Conservation (phyloP, 495 filamentous ascomycete genomes). For the Trichoderma orchidacearum region DNA sequence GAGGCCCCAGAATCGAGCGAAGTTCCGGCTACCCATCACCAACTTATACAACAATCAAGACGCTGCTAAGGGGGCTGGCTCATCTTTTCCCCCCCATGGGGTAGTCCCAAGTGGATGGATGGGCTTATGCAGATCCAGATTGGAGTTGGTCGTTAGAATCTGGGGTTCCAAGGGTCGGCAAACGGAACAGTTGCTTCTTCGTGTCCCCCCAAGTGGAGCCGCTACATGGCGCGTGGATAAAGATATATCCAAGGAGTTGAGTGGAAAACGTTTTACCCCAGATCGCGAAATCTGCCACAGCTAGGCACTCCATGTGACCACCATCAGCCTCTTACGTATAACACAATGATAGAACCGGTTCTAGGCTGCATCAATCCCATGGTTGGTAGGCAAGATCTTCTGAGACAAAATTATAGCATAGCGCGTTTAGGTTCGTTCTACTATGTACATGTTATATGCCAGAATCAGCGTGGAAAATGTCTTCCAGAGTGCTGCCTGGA, state of each 20-base stretch:
- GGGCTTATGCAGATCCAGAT: too few species aligned
- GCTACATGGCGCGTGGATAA: neutral
- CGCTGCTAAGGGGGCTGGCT: neutral
- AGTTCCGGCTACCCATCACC: neutral
- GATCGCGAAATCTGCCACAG: neutral
- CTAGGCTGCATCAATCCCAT: too few species aligned
- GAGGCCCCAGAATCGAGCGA: neutral
- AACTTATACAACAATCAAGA: neutral
- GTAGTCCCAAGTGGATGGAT: too few species aligned
- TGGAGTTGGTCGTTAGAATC: neutral
- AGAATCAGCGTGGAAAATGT: slow-evolving; percentile 11
- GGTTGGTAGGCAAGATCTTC: too few species aligned
- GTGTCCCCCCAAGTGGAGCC: neutral
- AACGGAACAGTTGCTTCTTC: neutral
- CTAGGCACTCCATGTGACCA: neutral
- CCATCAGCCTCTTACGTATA: neutral
- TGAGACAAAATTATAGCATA: too few species aligned
- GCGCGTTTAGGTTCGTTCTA: too few species aligned
- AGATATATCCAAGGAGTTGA: neutral
- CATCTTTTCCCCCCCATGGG: neutral
- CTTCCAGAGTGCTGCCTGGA: slow-evolving; percentile 16
- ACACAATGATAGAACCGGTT: neutral
- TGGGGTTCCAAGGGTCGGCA: neutral
- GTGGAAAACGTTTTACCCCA: neutral
- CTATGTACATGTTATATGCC: neutral